Percentiles rank a stretch among this genome's conserved stretches.
These are phyloP conservation scores for Lactifluus echinatus DNA, from an alignment of 768 basidiomycete genomes.

Conservation along the genomic window DNA sequence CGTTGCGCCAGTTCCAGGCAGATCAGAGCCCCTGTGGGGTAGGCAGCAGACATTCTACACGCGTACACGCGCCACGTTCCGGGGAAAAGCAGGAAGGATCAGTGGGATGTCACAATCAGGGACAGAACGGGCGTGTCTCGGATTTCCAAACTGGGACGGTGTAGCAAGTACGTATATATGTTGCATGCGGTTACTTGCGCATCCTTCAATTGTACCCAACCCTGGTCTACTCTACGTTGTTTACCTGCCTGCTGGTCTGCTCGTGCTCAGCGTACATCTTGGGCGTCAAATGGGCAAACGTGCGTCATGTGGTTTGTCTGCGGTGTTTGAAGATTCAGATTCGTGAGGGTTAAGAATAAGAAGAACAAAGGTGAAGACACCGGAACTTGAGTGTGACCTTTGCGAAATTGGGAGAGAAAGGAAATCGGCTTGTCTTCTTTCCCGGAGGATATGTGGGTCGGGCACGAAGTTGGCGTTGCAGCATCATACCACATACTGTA, in stretches of 20 bases:
- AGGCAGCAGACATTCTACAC: background rate
- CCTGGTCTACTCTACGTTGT: background rate
- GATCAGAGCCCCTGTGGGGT: background rate
- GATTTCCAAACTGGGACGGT: background rate
- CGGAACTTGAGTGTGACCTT: background rate
- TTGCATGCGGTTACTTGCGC: background rate
- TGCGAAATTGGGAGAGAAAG: background rate
- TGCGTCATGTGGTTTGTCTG: background rate
- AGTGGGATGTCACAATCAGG: background rate
- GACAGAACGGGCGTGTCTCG: background rate
- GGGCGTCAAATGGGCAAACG: background rate
- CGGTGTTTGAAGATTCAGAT: background rate
- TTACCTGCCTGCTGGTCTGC: background rate
- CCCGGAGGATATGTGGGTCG: background rate
- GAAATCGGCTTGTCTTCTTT: background rate
- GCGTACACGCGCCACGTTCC: background rate
- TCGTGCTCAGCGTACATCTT: background rate
- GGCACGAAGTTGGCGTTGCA: background rate
- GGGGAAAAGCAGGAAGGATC: background rate
- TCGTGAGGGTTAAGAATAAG: background rate
- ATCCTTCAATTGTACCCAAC: background rate
- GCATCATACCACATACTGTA: background rate
- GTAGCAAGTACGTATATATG: background rate
- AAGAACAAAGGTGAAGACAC: background rate
- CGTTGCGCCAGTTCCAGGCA: background rate